These are phyloP conservation scores for Cercospora canescens DNA, from an alignment of 2,329 filamentous ascomycete genomes.

Conservation along the genomic window DNA sequence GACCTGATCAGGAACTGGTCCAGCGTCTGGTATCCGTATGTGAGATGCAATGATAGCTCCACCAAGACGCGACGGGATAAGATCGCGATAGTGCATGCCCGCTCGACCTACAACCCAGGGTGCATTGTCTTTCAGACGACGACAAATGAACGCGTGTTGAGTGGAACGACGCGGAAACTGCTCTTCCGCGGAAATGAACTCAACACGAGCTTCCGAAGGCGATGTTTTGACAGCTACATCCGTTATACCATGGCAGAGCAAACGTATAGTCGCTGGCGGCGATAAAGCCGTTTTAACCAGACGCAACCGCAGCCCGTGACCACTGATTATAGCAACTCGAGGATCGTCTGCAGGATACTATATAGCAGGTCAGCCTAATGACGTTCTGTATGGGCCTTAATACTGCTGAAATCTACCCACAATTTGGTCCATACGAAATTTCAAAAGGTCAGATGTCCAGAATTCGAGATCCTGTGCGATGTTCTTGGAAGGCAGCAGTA, in stretches of 20 bases:
- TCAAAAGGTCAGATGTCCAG: slow-evolving; percentile 12
- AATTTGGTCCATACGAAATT: slow-evolving; percentile 20
- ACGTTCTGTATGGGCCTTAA: neutral
- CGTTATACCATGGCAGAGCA: slow-evolving; percentile 1
- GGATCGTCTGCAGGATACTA: slow-evolving; percentile 20
- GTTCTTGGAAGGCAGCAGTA: slow-evolving; percentile 13
- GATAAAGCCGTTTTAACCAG: slow-evolving; percentile 10
- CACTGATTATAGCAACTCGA: slow-evolving; percentile 11
- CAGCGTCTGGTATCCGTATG: slow-evolving; percentile 17
- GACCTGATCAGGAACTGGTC: slow-evolving; percentile 16
- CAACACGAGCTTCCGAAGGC: slow-evolving; percentile 14
- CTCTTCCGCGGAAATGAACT: slow-evolving; percentile 7
- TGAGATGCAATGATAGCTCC: slow-evolving; percentile 22
- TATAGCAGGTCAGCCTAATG: neutral
- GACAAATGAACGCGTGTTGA: slow-evolving; percentile 9
- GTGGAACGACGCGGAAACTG: slow-evolving; percentile 8
- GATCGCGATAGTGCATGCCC: slow-evolving; percentile 20
- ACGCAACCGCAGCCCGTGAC: slow-evolving; percentile 13
- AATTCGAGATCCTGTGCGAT: slow-evolving; percentile 19
- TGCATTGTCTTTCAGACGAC: slow-evolving; percentile 13
- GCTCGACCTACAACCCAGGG: slow-evolving; percentile 17
- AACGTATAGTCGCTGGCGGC: slow-evolving; percentile 1
- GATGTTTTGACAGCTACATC: neutral
- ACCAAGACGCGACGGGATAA: slow-evolving; percentile 16
- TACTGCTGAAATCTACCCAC: neutral